phyloP scores from a whole-genome alignment of 2,329 filamentous ascomycete species.

The Clonostachys byssicola region DNA sequence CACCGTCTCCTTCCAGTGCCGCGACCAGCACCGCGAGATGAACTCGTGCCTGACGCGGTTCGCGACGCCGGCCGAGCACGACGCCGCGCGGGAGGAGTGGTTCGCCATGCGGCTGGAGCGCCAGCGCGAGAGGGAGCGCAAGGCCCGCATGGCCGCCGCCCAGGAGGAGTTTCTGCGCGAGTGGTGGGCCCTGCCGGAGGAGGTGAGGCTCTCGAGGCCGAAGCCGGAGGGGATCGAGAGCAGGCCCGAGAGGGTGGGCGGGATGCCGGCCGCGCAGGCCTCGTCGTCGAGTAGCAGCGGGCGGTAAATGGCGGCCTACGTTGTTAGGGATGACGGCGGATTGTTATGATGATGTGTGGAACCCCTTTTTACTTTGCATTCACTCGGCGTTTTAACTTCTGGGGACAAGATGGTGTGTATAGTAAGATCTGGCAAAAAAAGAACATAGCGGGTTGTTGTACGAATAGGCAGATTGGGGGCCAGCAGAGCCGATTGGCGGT shows the following conservation, averaged over 20 bases:
- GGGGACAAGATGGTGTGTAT: too few species aligned
- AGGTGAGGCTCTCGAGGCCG: slow-evolving; percentile 44
- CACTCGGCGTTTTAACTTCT: too few species aligned
- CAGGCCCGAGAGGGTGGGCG: slow-evolving; percentile 50
- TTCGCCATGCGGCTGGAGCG: slow-evolving; percentile 74
- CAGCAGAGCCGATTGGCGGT: too few species aligned
- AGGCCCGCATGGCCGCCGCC: slow-evolving; percentile 53
- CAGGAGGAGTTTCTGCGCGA: slow-evolving; percentile 63
- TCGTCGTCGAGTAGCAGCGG: slow-evolving; percentile 3
- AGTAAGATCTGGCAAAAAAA: too few species aligned
- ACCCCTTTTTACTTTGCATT: too few species aligned
- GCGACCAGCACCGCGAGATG: slow-evolving; percentile 76
- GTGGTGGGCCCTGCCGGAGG: slow-evolving; percentile 62
- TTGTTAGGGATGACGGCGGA: too few species aligned
- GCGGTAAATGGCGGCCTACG: not conserved
- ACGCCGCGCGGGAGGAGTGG: slow-evolving; percentile 90
- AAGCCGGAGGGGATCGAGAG: slow-evolving; percentile 47
- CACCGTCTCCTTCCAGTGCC: slow-evolving; percentile 83
- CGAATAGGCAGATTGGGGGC: too few species aligned
- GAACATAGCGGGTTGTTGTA: too few species aligned
- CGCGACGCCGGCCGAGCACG: slow-evolving; percentile 80
- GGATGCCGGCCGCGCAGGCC: slow-evolving; percentile 34
- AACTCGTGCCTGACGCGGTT: slow-evolving; percentile 89
- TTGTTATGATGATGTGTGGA: too few species aligned
- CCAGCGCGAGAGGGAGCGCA: slow-evolving; percentile 60